A percentile compares a stretch with the other conserved stretches of the same genome.
These are phyloP conservation scores for Jaenimonas drosophilae DNA, from an alignment of 208 protist species.

Conservation along the genomic window DNA sequence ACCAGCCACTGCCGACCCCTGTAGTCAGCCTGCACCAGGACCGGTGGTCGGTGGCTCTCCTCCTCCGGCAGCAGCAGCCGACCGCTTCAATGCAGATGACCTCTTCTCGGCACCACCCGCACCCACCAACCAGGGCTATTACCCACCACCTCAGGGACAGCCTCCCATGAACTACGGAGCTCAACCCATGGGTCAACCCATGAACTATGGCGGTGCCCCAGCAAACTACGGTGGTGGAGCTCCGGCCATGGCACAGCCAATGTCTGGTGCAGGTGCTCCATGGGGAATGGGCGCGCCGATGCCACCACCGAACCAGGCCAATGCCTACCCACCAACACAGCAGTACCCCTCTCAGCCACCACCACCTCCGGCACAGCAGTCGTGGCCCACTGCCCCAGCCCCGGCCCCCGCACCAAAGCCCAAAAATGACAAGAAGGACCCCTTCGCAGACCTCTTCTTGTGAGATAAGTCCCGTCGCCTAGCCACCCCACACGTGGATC, in stretches of 20 bases:
- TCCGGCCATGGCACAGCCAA: neutral
- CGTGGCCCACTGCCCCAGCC: neutral
- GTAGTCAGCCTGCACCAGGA: neutral
- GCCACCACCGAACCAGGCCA: neutral
- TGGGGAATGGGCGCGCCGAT: neutral
- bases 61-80: slow-evolving; percentile 8
- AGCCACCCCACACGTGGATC: no score
- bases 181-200: neutral
- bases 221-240: no score
- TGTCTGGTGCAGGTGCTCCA: no score
- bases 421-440: slow-evolving; percentile 33
- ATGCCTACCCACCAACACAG: no score
- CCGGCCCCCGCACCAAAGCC: slow-evolving; percentile 1
- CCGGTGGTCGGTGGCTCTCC: slow-evolving; percentile 5
- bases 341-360: neutral
- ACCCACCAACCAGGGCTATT: neutral
- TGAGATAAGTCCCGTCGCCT: no score
- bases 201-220: no score
- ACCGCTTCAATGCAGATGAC: slow-evolving; percentile 22
- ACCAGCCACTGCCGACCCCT: neutral
- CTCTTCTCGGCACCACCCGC: slow-evolving; percentile 21
- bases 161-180: no score
- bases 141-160: neutral
- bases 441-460: slow-evolving; percentile 65
- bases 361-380: neutral